A percentile compares a stretch with the other conserved stretches of the same genome.
These are phyloP conservation scores for Candida insectalens DNA, from an alignment of 805 yeast species.

Conservation along the genomic window DNA sequence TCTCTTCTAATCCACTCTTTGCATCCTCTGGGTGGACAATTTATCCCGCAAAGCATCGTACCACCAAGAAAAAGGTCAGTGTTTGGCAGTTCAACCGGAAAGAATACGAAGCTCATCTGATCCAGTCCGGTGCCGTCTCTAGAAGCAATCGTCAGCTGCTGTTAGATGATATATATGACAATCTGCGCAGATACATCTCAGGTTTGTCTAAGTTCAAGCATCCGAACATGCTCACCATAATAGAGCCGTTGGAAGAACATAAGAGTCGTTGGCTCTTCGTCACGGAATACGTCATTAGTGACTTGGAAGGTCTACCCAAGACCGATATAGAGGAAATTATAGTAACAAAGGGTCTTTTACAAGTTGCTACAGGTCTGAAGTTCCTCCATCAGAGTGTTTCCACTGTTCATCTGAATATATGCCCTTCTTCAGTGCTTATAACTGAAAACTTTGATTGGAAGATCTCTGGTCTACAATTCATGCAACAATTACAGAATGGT, in stretches of 20 bases:
- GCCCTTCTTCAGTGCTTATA: slow-evolving; percentile 68
- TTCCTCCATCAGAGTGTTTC: slow-evolving; percentile 75
- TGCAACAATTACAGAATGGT: slow-evolving; percentile 32
- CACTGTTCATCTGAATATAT: slow-evolving; percentile 66
- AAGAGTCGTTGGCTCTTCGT: slow-evolving; percentile 72
- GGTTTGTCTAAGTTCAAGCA: slow-evolving; percentile 78
- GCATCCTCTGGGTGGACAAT: slow-evolving; percentile 71
- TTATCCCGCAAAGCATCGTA: slow-evolving; percentile 70
- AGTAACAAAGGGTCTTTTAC: slow-evolving; percentile 70
- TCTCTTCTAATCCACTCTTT: slow-evolving; percentile 64
- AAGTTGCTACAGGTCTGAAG: slow-evolving; percentile 65
- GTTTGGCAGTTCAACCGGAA: slow-evolving; percentile 84
- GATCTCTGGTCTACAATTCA: slow-evolving; percentile 61
- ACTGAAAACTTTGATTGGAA: slow-evolving; percentile 93
- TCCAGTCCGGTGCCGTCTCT: slow-evolving; percentile 38
- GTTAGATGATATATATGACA: slow-evolving; percentile 53
- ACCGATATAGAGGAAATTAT: slow-evolving; percentile 58
- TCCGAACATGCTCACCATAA: slow-evolving; percentile 73
- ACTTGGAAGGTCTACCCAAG: slow-evolving; percentile 23
- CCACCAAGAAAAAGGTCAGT: slow-evolving; percentile 54
- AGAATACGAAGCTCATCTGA: slow-evolving; percentile 49
- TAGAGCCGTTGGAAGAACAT: slow-evolving; percentile 87
- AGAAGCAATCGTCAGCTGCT: slow-evolving; percentile 38
- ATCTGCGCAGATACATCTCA: slow-evolving; percentile 57
- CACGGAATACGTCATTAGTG: slow-evolving; percentile 58